A percentile compares a stretch with the other conserved stretches of the same genome.
These are phyloP conservation scores for Mortierella sp. DNA, from an alignment of 371 early-diverging fungal genomes.

Conservation along the genomic window DNA sequence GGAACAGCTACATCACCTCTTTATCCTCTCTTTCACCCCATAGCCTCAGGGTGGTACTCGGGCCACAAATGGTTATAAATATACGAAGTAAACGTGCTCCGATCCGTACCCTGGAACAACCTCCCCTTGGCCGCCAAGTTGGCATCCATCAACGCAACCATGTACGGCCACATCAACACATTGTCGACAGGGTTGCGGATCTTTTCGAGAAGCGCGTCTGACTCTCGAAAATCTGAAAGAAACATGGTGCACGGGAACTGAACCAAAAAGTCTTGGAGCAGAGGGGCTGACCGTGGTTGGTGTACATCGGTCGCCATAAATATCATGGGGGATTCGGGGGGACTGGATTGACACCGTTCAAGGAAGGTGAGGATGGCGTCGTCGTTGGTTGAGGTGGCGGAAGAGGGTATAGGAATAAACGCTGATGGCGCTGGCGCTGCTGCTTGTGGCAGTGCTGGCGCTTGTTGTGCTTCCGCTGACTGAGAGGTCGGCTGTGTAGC, in stretches of 20 bases:
- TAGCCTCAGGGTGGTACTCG: conserved; percentile 38
- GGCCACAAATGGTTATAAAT: conserved; percentile 73
- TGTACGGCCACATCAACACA: conserved; percentile 49
- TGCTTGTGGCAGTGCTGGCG: neutral
- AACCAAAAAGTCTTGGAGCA: conserved; percentile 58
- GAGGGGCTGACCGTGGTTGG: conserved; percentile 59
- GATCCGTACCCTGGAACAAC: conserved; percentile 67
- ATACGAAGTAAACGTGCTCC: conserved; percentile 71
- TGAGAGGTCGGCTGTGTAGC: no score
- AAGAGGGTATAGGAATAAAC: neutral
- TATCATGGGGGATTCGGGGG: conserved; percentile 59
- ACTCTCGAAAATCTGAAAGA: conserved; percentile 65
- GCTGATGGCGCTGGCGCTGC: neutral
- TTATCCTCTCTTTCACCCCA: neutral
- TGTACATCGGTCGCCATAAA: conserved; percentile 72
- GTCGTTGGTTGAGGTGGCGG: neutral
- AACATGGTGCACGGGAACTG: conserved; percentile 69
- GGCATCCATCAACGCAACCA: conserved; percentile 73
- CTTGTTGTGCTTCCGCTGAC: neutral
- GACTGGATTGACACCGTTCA: conserved; percentile 28
- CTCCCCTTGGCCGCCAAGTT: conserved; percentile 70
- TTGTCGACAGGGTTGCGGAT: conserved; percentile 44
- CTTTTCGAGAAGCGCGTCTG: conserved; percentile 21
- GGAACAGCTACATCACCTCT: neutral
- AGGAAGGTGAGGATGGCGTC: conserved; percentile 19